Conservation (phyloP, 169 alveolate species). For the Besnoitia besnoiti region DNA sequence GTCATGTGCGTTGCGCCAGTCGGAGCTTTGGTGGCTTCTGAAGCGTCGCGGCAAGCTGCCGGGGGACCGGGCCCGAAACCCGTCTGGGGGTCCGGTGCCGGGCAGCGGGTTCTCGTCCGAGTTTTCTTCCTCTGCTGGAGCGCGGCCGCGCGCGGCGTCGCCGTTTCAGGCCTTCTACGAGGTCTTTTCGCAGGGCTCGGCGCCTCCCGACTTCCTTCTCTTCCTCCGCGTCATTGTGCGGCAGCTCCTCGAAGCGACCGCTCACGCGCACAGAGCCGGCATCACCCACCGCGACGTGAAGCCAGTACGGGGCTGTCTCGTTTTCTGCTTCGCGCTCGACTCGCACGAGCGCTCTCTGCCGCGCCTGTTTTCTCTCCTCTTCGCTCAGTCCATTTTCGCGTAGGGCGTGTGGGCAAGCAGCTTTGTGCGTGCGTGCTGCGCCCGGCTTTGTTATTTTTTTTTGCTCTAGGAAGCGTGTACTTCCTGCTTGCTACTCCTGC, state of each 20-base stretch:
- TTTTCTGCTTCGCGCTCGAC: no score
- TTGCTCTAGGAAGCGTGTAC: no score
- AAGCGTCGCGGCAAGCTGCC: no score
- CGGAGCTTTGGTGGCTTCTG: slow-evolving; percentile 29
- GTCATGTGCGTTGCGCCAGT: not conserved
- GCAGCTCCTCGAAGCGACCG: slow-evolving; percentile 36
- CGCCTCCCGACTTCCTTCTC: slow-evolving; percentile 18
- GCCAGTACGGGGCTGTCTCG: slow-evolving; percentile 13
- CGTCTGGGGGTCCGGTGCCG: not conserved
- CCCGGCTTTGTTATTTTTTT: not conserved
- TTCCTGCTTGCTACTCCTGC: not conserved
- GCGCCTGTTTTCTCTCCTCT: not conserved
- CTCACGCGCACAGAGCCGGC: not conserved
- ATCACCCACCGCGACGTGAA: slow-evolving; percentile 48
- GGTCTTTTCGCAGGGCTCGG: not conserved
- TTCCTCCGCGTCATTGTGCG: slow-evolving; percentile 30
- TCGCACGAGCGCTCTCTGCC: no score
- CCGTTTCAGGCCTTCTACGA: slow-evolving; percentile 9
- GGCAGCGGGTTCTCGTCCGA: not conserved
- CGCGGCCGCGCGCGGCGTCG: not conserved
- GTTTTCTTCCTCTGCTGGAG: not conserved
- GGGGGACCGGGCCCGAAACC: not conserved
- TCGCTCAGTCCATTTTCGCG: not conserved
- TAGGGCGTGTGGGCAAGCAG: not conserved
- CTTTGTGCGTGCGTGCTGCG: no score